Percentiles rank a stretch among this genome's conserved stretches.
These are phyloP conservation scores for Hirsutella minnesotensis DNA, from an alignment of 2,329 filamentous ascomycete species.

Conservation along the genomic window DNA sequence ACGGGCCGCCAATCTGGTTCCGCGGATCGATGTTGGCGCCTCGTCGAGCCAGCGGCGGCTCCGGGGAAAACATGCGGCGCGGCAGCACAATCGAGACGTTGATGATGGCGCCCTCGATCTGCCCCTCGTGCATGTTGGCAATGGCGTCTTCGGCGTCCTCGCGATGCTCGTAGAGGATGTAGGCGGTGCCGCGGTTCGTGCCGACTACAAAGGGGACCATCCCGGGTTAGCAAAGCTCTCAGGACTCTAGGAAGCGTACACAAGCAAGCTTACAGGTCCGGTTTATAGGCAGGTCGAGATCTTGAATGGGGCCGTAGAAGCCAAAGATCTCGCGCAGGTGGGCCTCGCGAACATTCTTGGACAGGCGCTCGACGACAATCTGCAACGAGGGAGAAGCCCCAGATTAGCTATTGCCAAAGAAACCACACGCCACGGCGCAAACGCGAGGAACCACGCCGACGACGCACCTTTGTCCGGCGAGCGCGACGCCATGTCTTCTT, in stretches of 20 bases:
- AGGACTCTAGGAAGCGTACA: too few species aligned
- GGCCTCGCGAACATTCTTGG: constrained; percentile 82
- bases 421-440: neutral
- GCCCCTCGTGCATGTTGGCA: constrained; percentile 95
- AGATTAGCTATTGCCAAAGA: neutral
- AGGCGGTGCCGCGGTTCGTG: constrained; percentile 86
- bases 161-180: constrained; percentile 71
- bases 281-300: constrained; percentile 85
- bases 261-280: constrained; percentile 58
- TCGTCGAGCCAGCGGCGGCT: constrained; percentile 60
- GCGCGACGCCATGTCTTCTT: constrained; percentile 13
- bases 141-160: constrained; percentile 79
- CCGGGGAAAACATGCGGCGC: constrained; percentile 67
- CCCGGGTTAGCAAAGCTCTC: neutral
- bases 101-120: constrained; percentile 72
- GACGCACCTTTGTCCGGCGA: constrained; percentile 41
- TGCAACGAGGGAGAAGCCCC: constrained; percentile 26
- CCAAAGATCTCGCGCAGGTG: constrained; percentile 91
- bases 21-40: constrained; percentile 46
- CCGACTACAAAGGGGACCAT: constrained; percentile 42
- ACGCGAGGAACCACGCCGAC: too few species aligned
- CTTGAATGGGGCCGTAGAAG: constrained; percentile 72
- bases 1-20: constrained; percentile 17
- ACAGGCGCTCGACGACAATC: constrained; percentile 93
- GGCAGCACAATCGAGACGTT: constrained; percentile 84